A percentile compares a stretch with the other conserved stretches of the same genome.
Evolutionary conservation across 495 filamentous ascomycete species (phyloP).

Genomic region (Peziza echinospora): DNA sequence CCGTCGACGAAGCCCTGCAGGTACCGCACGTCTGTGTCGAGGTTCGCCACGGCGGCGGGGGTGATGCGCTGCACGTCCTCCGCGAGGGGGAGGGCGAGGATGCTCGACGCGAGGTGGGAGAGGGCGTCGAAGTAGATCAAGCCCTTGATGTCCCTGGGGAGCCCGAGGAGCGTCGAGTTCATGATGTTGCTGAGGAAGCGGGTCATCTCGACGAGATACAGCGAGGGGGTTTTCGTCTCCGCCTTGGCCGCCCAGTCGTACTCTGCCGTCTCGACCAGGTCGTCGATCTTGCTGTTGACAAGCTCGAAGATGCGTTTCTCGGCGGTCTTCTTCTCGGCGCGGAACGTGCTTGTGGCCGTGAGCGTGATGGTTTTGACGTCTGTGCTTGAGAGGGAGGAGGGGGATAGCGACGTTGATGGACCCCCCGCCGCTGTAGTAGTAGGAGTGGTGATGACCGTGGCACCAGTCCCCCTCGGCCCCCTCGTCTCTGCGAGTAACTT

Average conservation of each 20-base stretch:
- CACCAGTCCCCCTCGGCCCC: conserved; percentile 28
- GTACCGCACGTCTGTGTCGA: conserved; percentile 63
- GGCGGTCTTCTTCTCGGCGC: conserved; percentile 76
- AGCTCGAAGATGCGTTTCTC: conserved; percentile 97
- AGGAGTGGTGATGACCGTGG: conserved; percentile 24
- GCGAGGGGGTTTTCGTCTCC: conserved; percentile 47
- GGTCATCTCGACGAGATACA: conserved; percentile 85
- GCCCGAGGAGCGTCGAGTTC: conserved; percentile 72
- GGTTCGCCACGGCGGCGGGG: conserved; percentile 56
- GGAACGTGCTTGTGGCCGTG: conserved; percentile 64
- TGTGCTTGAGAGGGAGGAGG: too few relatives aligned
- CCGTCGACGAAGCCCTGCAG: conserved; percentile 66
- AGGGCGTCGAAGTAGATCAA: conserved; percentile 95
- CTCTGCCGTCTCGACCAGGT: conserved; percentile 86
- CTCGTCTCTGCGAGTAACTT: conserved; percentile 58
- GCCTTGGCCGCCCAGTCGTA: conserved; percentile 74
- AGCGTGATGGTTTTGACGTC: conserved; percentile 32
- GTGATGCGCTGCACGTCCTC: conserved; percentile 65
- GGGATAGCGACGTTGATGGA: too few relatives aligned
- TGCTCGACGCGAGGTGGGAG: conserved; percentile 68
- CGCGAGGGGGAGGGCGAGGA: conserved; percentile 68
- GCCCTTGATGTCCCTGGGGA: conserved; percentile 87
- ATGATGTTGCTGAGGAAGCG: conserved; percentile 90
- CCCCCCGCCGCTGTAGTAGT: too few relatives aligned
- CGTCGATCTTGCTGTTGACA: conserved; percentile 96